Evolutionary conservation across 805 yeast species (phyloP).

Genomic region (Candida nemodendra): DNA sequence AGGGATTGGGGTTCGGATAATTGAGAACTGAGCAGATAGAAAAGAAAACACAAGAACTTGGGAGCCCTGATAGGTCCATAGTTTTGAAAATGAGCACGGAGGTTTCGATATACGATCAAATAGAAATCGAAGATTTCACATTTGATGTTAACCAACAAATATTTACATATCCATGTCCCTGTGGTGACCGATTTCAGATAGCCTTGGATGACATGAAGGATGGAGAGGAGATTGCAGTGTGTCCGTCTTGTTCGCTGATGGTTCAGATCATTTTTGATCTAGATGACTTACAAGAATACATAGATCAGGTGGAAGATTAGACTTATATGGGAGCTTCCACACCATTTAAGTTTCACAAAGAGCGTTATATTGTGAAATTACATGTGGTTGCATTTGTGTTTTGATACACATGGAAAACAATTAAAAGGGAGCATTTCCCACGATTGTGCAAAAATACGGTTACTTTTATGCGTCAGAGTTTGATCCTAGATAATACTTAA

Average conservation of each 20-base stretch:
- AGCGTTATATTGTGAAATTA: too few species aligned
- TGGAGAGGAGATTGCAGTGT: slow-evolving; percentile 92
- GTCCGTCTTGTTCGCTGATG: slow-evolving; percentile 95
- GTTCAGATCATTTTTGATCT: slow-evolving; percentile 85
- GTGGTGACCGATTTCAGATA: slow-evolving; percentile 93
- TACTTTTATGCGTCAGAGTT: background rate
- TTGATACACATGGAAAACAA: too few species aligned
- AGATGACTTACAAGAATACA: slow-evolving; percentile 49
- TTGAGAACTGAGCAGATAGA: too few species aligned
- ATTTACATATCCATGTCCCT: slow-evolving; percentile 95
- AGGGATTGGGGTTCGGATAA: too few species aligned
- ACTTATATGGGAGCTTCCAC: too few species aligned
- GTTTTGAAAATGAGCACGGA: slow-evolving; percentile 53
- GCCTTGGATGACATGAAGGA: slow-evolving; percentile 79
- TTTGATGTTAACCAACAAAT: slow-evolving; percentile 80
- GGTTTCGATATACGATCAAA: slow-evolving; percentile 75
- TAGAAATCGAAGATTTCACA: slow-evolving; percentile 95
- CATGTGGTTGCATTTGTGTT: background rate
- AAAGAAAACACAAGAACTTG: background rate
- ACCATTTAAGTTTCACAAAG: too few species aligned
- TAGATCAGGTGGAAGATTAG: slow-evolving; percentile 26
- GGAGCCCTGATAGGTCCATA: background rate
- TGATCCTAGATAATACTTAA: background rate
- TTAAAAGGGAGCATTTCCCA: too few species aligned
- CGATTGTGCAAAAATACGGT: too few species aligned